Evolutionary conservation across 1,284 basidiomycete genomes (phyloP).

Genomic region (Austroboletus niveus): DNA sequence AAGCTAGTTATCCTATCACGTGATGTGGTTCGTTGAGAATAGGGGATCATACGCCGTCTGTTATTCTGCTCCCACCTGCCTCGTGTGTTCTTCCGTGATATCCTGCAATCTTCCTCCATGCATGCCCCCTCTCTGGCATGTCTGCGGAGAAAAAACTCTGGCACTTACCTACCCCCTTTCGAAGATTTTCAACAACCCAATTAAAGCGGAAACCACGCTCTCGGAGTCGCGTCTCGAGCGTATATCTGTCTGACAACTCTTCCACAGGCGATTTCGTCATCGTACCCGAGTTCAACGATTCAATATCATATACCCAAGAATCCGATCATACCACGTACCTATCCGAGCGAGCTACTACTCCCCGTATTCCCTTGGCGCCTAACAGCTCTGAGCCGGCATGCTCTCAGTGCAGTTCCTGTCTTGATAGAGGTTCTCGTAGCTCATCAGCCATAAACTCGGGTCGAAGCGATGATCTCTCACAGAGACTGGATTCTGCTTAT

Average conservation of each 20-base stretch:
- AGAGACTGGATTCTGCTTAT: constrained; percentile 25
- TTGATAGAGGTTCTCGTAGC: background rate
- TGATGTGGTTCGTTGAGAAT: constrained; percentile 7
- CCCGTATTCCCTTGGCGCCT: background rate
- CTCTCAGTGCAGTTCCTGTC: constrained; percentile 1
- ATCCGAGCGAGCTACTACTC: background rate
- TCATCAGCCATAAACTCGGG: background rate
- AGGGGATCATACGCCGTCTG: constrained; percentile 2
- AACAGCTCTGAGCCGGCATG: background rate
- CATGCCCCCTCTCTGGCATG: constrained; percentile 15
- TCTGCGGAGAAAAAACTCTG: constrained; percentile 28
- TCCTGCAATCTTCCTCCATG: constrained; percentile 8
- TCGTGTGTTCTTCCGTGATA: background rate
- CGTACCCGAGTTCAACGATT: constrained; percentile 27
- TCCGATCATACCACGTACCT: background rate
- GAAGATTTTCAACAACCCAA: constrained; percentile 6
- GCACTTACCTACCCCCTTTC: constrained; percentile 25
- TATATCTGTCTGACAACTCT: constrained; percentile 20
- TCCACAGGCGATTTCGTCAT: constrained; percentile 18
- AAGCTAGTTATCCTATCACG: constrained; percentile 2
- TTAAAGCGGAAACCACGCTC: constrained; percentile 2
- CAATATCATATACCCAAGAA: background rate
- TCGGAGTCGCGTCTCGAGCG: constrained; percentile 15
- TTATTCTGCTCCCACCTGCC: background rate
- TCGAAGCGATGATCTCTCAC: constrained; percentile 19